A percentile compares a stretch with the other conserved stretches of the same genome.
Evolutionary conservation across 306 rosid genomes (phyloP).

Genomic region (Castanopsis chinensis): DNA sequence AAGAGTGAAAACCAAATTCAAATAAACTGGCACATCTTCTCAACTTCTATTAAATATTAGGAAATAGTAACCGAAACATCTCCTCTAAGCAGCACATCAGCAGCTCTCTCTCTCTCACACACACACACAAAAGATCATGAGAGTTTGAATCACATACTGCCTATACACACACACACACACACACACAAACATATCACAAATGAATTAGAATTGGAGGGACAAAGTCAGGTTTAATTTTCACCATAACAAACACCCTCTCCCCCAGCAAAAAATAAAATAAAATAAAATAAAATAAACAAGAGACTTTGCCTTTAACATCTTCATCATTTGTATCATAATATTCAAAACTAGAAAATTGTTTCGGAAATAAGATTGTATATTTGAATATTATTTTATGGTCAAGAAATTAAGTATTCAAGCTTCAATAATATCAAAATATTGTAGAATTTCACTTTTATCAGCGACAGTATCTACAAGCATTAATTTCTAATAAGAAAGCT

Average conservation of each 20-base stretch:
- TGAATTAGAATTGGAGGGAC: no score
- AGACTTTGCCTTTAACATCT: no score
- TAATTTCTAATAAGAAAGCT: background rate
- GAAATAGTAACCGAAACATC: background rate
- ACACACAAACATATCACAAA: no score
- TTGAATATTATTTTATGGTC: background rate
- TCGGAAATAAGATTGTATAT: background rate
- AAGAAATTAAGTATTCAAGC: background rate
- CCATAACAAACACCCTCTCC: no score
- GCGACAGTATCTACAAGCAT: background rate
- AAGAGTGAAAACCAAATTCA: constrained; percentile 18
- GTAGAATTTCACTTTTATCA: background rate
- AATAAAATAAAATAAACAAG: no score
- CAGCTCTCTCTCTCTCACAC: background rate
- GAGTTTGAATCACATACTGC: no score
- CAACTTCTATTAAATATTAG: background rate
- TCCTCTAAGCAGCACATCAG: background rate
- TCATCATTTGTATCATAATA: no score
- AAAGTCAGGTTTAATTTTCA: no score
- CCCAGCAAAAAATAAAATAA: no score
- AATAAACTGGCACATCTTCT: constrained; percentile 12
- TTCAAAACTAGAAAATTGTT: no score
- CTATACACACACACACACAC: no score
- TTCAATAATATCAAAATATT: background rate
- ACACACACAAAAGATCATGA: no score